Base-by-base conservation (phyloP, 192 early-diverging fungal species). In the Mycoemilia scoparia region DNA sequence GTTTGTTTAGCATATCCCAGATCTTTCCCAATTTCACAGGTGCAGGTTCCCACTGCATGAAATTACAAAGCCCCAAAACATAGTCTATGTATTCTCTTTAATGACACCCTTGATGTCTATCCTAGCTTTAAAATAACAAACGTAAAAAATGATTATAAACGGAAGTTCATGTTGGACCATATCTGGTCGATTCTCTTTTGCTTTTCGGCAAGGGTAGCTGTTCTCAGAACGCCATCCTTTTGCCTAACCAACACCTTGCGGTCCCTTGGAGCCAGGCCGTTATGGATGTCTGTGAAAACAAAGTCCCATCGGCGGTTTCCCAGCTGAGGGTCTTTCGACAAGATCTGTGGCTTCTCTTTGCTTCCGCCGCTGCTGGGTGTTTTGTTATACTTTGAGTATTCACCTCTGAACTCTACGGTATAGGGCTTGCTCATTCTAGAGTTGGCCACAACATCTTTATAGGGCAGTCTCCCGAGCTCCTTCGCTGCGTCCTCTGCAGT, bases 401-500 rank as follows among this genome's bases (percentile, higher is more conserved):
- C 34, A 5, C 59, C 59, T 23, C 45, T 43, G 16, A 56, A 62
- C 24, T 62, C 49, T 12, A 62, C 44, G 1, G 36, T 34, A 39
- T 37, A 57, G 14, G 59, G 59, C 45, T 47, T 56, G 53, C 59
- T 62, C 5, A 54, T 54, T 0, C 49, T 36, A 41, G 57, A 27
- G 22, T 47, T 54, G 21, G 57, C 54, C 27, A 64, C 16, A 20
- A 64, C 57, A 14, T 50, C 35, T 52, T 57, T 49, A 38, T 43
- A 64, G 19, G 67, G 66, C 46, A 77, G 66, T 46, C 77, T 74
- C 34, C 79, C 67, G 53, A 92, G 54, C 2, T 77, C 58, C 26
- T 67, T 67, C 15, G 88, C 84, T 9, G 88, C 88, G 55, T 87
- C 84, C 30, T 66, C 51, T 5, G 84, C 63, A 1, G 67, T 68